Base-by-base conservation (phyloP, 768 basidiomycete genomes). In the Galerina sulciceps region DNA sequence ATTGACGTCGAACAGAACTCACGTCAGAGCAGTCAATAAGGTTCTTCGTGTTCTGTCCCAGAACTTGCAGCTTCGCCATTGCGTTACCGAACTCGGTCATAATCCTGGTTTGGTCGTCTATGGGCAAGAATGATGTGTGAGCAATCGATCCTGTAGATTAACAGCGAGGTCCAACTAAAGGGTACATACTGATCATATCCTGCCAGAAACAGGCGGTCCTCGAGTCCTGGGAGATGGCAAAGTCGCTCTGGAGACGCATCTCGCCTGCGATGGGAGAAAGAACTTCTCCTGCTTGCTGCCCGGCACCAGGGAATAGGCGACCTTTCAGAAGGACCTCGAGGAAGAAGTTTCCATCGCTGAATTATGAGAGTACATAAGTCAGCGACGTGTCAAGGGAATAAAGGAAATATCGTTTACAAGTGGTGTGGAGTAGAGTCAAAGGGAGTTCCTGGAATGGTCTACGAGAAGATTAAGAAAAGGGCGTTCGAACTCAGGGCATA, bases 21-120 rank as follows among this genome's bases (percentile, higher is more conserved):
- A 58, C 73, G 47, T 76, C 75, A 8, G 75, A 75, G 67, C 76
- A 78, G 65, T 76, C 76, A 50, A 75, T 65, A 46, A 77, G 63
- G 20, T 43, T 53, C 58, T 71, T 63, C 45, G 74, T 31, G 26
- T 31, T 31, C 26, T 31, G 73, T 34, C 73, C 74, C 42, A 75
- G 58, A 36, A 74, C 67, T 20, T 71, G 68, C 22, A 76, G 66
- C 66, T 75, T 76, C 10, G 67, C 68, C 72, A 75, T 75, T 4
- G 73, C 76, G 46, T 56, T 52, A 47, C 64, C 65, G 67, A 75
- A 76, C 11, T 64, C 40, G 20, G 35, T 15, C 54, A 57, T 54
- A 67, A 75, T 71, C 31, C 48, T 49, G 4, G 53, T 49, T 50
- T 72, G 73, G 42, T 73, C 62, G 61, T 68, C 63, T 65, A 26